Percentiles rank a stretch among this genome's conserved stretches.
Evolutionary conservation across 106 monocot species (phyloP).

Genomic region (Dactylorhiza incarnata): DNA sequence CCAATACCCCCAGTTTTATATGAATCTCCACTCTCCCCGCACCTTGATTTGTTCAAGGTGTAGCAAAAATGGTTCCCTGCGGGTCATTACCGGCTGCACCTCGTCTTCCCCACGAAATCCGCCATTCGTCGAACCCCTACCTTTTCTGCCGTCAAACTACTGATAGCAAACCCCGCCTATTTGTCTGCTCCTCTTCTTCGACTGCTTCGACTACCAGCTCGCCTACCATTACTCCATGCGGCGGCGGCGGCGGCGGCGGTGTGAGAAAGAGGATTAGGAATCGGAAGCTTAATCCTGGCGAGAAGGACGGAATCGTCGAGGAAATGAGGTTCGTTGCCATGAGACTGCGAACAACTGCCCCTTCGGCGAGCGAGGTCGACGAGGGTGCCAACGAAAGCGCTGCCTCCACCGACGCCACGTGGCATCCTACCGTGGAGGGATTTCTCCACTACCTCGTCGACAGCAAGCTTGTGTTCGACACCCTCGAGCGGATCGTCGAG

Average conservation of each 20-base stretch:
- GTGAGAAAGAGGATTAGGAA: slow-evolving; percentile 47
- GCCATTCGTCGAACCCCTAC: neutral
- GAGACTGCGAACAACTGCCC: slow-evolving; percentile 36
- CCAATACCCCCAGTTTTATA: too few species aligned
- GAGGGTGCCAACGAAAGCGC: neutral
- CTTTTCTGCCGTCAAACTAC: neutral
- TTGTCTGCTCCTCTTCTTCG: slow-evolving; percentile 4
- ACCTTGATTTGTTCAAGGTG: too few species aligned
- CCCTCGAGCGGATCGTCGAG: slow-evolving; percentile 70
- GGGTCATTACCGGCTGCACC: neutral
- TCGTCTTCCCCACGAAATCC: neutral
- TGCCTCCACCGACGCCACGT: slow-evolving; percentile 10
- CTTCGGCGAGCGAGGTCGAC: neutral
- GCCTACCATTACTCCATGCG: neutral
- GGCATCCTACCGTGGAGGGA: slow-evolving; percentile 74
- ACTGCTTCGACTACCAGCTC: neutral
- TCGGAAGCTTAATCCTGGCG: slow-evolving; percentile 71
- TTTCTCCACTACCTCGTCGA: slow-evolving; percentile 90
- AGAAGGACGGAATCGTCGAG: slow-evolving; percentile 69
- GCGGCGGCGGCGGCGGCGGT: slow-evolving; percentile 18
- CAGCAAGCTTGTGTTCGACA: slow-evolving; percentile 78
- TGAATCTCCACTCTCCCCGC: too few species aligned
- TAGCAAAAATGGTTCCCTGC: neutral
- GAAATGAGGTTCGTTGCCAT: slow-evolving; percentile 99
- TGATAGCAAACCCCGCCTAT: neutral